Conservation (phyloP, 2,329 filamentous ascomycete genomes). For the Paecilomyces dactylethromorphus region DNA sequence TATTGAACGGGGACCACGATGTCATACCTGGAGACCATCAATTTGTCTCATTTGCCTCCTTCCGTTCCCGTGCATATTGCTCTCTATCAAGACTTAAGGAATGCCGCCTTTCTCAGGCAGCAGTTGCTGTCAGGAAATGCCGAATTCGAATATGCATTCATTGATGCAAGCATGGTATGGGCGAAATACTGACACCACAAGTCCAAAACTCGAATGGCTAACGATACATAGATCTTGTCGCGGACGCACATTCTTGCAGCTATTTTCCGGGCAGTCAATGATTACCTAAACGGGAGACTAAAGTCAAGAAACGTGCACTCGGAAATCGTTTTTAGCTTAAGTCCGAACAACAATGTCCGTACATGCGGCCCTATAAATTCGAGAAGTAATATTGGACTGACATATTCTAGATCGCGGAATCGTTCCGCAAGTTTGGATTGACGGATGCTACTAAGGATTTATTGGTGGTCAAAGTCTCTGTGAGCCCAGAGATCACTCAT, state of each 20-base stretch:
- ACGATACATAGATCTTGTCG: slow-evolving; percentile 56
- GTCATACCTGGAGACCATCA: slow-evolving; percentile 55
- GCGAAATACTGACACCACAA: slow-evolving; percentile 6
- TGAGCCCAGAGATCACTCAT: slow-evolving; percentile 40
- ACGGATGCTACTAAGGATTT: slow-evolving; percentile 62
- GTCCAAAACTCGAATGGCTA: not conserved
- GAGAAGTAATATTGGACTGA: slow-evolving; percentile 3
- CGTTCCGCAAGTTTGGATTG: slow-evolving; percentile 84
- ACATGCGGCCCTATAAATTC: not conserved
- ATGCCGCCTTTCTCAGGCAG: slow-evolving; percentile 69
- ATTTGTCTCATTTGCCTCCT: slow-evolving; percentile 68
- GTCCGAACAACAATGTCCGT: slow-evolving; percentile 72
- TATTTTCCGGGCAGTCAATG: slow-evolving; percentile 68
- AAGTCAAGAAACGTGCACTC: slow-evolving; percentile 83
- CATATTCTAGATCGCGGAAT: slow-evolving; percentile 68
- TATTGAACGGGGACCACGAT: slow-evolving; percentile 11
- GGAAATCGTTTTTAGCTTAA: slow-evolving; percentile 76
- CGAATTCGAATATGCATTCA: slow-evolving; percentile 86
- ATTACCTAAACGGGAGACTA: slow-evolving; percentile 54
- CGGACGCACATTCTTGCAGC: slow-evolving; percentile 67
- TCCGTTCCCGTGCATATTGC: slow-evolving; percentile 64
- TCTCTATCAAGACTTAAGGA: slow-evolving; percentile 69
- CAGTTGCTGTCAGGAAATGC: slow-evolving; percentile 80
- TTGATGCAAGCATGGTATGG: slow-evolving; percentile 74
- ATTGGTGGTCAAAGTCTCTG: slow-evolving; percentile 73